Conservation (phyloP, 2,329 filamentous ascomycete species). For the Penicillium capsulatum region DNA sequence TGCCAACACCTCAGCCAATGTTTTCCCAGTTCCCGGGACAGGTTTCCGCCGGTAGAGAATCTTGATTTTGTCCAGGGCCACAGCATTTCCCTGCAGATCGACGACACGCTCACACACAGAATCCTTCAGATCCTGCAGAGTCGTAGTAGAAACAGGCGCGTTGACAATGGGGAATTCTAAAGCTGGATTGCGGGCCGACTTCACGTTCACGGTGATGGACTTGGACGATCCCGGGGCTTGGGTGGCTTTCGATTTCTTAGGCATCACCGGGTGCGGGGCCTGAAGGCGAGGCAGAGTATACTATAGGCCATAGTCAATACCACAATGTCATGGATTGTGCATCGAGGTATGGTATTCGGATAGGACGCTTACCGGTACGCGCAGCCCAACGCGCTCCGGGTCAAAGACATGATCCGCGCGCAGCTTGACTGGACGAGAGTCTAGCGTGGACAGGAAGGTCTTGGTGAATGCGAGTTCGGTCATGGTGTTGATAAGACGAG, state of each 20-base stretch:
- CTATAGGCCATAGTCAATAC: conserved; percentile 19
- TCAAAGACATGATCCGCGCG: conserved; percentile 89
- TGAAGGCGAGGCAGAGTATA: conserved; percentile 48
- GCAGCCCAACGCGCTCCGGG: conserved; percentile 69
- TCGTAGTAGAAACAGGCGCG: conserved; percentile 62
- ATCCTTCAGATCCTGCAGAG: conserved; percentile 73
- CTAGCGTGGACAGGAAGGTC: conserved; percentile 73
- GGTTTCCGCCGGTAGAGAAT: conserved; percentile 86
- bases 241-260: conserved; percentile 37
- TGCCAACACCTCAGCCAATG: conserved; percentile 66
- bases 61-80: conserved; percentile 69
- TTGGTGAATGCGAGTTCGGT: conserved; percentile 82
- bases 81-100: conserved; percentile 39
- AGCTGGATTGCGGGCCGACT: conserved; percentile 66
- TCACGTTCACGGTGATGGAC: conserved; percentile 34
- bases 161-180: conserved; percentile 62
- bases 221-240: conserved; percentile 39
- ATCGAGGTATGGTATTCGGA: background rate
- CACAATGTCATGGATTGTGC: background rate
- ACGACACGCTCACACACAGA: conserved; percentile 60
- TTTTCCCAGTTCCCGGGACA: conserved; percentile 68
- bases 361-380: conserved; percentile 62
- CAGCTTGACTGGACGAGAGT: conserved; percentile 74
- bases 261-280: conserved; percentile 41
- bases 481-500: conserved; percentile 47